These are phyloP conservation scores for Colletotrichum incanum DNA, from an alignment of 2,329 filamentous ascomycete genomes.

Conservation along the genomic window DNA sequence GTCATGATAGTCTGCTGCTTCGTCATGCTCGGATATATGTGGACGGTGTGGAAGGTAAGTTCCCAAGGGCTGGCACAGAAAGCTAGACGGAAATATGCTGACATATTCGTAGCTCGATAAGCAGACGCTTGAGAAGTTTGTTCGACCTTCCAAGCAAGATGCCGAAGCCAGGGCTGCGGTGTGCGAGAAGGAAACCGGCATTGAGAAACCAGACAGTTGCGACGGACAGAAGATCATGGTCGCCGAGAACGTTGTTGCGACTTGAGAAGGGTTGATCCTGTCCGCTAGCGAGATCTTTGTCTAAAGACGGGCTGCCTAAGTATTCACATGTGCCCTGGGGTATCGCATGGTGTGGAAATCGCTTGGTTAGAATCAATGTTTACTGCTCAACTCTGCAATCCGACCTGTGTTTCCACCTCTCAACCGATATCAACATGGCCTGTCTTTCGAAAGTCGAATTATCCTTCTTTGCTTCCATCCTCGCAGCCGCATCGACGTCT, in stretches of 20 bases:
- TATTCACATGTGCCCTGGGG: no score
- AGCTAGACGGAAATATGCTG: neutral
- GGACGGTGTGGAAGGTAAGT: slow-evolving; percentile 35
- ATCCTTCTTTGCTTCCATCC: no score
- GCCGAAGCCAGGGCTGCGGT: neutral
- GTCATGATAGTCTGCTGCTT: slow-evolving; percentile 50
- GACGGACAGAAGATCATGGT: slow-evolving; percentile 4
- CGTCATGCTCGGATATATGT: slow-evolving; percentile 41
- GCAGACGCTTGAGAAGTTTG: neutral
- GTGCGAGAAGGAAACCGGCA: neutral
- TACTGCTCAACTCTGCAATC: no score
- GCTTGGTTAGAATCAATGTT: no score
- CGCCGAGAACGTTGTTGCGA: neutral
- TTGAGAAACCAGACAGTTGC: neutral
- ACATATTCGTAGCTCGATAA: slow-evolving; percentile 1
- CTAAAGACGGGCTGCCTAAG: neutral
- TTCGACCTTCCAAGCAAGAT: neutral
- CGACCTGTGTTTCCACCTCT: no score
- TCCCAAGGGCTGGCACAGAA: no score
- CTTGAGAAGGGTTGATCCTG: neutral
- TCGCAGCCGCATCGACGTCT: no score
- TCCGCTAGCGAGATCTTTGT: neutral
- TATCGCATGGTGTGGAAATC: no score
- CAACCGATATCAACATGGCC: no score
- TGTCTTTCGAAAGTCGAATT: no score